Base-by-base conservation (phyloP, 2,329 filamentous ascomycete genomes). In the Madurella fahalii region DNA sequence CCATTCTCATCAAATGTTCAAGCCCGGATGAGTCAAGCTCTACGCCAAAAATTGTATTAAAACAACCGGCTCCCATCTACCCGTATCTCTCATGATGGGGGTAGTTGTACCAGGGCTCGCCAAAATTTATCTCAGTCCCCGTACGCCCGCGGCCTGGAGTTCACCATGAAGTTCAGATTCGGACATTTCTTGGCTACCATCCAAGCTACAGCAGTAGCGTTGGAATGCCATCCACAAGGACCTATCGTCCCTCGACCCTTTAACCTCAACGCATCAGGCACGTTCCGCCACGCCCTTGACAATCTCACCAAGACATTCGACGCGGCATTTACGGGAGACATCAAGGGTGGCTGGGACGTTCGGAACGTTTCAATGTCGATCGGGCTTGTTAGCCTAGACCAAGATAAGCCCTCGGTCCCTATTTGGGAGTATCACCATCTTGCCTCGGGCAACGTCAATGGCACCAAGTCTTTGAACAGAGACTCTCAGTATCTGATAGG, bases 381-480 rank as follows among this genome's bases (percentile, higher is more conserved):
- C 0, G 69, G 66, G 2, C 50, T 74, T 1, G 58, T 74, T 5
- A 70, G 68, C 11, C 58, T 64, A 5, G 61, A 68, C 16, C 68
- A 71, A 30, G 32, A 56, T 0, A 53, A 66, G 5, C 51, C 64
- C 8, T 53, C 57, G 4, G 53, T 63, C 1, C 68, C 69, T 1
- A 25, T 75, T 7, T 77, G 72, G 72, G 70, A 75, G 50, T 73
- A 72, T 46, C 73, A 75, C 43, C 71, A 75, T 46, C 65, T 71
- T 1, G 67, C 67, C 3, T 50, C 63, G 1, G 60, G 50, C 4
- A 75, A 73, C 25, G 58, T 63, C 5, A 63, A 67, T n/a, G 72
- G 71, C 17, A 71, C 71, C 0, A 62, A 64, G 25, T 9, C 62
- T 0, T 40, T 73, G 0, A 57, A 68, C 17, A 63, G 67, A 0